A percentile compares a stretch with the other conserved stretches of the same genome.
These are phyloP conservation scores for Myxozyma vanderwaltii DNA, from an alignment of 805 yeast species.

Conservation along the genomic window DNA sequence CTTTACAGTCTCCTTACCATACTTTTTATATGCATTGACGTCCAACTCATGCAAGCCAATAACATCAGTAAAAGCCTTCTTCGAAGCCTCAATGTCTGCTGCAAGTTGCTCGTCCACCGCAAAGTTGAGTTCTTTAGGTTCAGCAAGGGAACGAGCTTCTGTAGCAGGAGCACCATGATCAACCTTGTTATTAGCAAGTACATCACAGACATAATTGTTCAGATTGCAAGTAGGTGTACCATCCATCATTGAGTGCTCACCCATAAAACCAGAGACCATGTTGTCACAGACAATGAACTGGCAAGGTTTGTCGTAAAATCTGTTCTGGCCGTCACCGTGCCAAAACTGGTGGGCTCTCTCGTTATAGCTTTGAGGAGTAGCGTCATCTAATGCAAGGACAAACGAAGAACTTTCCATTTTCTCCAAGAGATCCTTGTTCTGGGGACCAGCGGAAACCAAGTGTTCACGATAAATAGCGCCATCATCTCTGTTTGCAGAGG, in stretches of 20 bases:
- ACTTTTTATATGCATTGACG: conserved; percentile 77
- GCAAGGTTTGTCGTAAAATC: conserved; percentile 89
- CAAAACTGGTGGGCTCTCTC: conserved; percentile 83
- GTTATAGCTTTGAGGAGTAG: conserved; percentile 69
- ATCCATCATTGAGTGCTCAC: conserved; percentile 98
- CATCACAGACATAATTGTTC: conserved; percentile 71
- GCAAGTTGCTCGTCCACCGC: conserved; percentile 58
- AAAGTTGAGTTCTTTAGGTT: conserved; percentile 49
- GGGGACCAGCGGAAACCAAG: conserved; percentile 57
- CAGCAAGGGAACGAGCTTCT: conserved; percentile 29
- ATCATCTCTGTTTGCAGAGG: conserved; percentile 82
- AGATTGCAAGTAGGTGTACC: conserved; percentile 92
- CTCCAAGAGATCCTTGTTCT: conserved; percentile 62
- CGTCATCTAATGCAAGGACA: conserved; percentile 76
- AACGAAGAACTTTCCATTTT: conserved; percentile 78
- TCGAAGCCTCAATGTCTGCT: conserved; percentile 58
- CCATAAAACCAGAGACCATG: conserved; percentile 88
- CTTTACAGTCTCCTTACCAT: conserved; percentile 86
- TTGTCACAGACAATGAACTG: conserved; percentile 80
- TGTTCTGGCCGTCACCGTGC: conserved; percentile 94
- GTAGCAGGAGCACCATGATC: conserved; percentile 39
- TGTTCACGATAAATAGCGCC: conserved; percentile 66
- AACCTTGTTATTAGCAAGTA: conserved; percentile 54
- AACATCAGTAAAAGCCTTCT: conserved; percentile 56
- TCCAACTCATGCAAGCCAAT: conserved; percentile 69